Base-by-base conservation (phyloP, 352 stramenopile species). In the Pythium scleroteichum region DNA sequence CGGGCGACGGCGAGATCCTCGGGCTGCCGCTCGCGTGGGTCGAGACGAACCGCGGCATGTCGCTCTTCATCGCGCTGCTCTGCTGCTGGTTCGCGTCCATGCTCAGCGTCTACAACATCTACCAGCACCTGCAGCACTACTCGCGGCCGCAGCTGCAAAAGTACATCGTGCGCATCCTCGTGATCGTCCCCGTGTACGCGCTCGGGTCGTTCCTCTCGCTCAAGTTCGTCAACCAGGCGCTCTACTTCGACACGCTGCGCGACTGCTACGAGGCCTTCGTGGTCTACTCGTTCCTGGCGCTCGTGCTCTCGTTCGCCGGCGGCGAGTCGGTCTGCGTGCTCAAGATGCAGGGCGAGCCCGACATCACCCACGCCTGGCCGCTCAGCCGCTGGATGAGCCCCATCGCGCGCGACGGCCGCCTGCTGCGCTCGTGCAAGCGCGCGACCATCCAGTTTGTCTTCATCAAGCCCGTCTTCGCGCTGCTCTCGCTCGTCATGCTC, bases 201-300 rank as follows among this genome's bases (percentile, higher is more conserved):
- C 54, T 96, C 39, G 76, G 79, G n/a, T 92, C 82, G 33, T 78
- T 92, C 32, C 59, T 96, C 13, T 92, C 88, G 56, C 75, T 97
- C 39, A 75, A 74, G 32, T 93, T 95, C 59, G 80, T 91, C 40
- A 79, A 90, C 47, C 69, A 89, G 51, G 82, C 85, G 56, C 69
- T 94, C 45, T 92, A 91, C 51, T 90, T 96, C 41, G 85, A 96
- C 66, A 92, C 83, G 16, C 72, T 97, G 26, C 87, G 92, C 42
- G 91, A 98, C 66, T 85, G 87, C 56, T 97, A 97, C 69, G 92
- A 98, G 61, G 91, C 92, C 1, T 97, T 97, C 57, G 91, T 97
- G 19, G 85, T 98, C 27, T 97, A 97, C 66, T 93, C 73, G 26
- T 98, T 98, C 67, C 66, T 97, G 4, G 89, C 90, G 39, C 75